phyloP scores from a whole-genome alignment of 2,329 filamentous ascomycete species.

The Fusarium hainanense region DNA sequence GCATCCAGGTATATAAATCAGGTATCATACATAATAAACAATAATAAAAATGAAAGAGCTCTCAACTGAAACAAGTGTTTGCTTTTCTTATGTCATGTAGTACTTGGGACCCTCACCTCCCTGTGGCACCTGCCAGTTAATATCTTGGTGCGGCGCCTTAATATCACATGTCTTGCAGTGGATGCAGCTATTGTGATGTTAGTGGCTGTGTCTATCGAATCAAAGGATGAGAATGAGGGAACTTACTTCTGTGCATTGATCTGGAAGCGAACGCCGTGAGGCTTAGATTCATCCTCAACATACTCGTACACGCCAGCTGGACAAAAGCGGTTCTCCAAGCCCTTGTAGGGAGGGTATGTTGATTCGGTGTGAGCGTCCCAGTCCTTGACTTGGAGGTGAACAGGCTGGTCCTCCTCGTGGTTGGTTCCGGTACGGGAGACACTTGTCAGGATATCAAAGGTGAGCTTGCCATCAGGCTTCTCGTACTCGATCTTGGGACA shows the following conservation, averaged over 20 bases:
- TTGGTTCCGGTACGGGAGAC: constrained; percentile 97
- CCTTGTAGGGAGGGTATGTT: constrained; percentile 89
- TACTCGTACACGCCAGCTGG: constrained; percentile 98
- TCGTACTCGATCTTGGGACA: constrained; percentile 93
- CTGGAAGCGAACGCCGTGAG: constrained; percentile 91
- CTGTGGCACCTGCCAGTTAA: constrained; percentile 96
- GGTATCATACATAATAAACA: constrained; percentile 44
- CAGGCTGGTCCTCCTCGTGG: constrained; percentile 98
- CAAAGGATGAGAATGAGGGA: neutral
- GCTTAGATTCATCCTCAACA: constrained; percentile 88
- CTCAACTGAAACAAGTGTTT: constrained; percentile 1
- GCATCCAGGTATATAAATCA: constrained; percentile 42
- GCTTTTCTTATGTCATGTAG: constrained; percentile 67
- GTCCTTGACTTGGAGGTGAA: constrained; percentile 93
- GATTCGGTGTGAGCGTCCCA: constrained; percentile 90
- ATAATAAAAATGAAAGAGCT: constrained; percentile 3
- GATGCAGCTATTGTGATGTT: constrained; percentile 75
- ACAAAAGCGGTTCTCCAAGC: constrained; percentile 95
- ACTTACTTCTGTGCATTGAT: constrained; percentile 98
- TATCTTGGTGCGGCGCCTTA: constrained; percentile 95
- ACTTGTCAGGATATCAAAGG: constrained; percentile 95
- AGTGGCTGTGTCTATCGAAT: constrained; percentile 10
- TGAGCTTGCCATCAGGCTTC: constrained; percentile 94
- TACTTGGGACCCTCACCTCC: constrained; percentile 84
- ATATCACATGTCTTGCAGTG: constrained; percentile 99